Evolutionary conservation across 2,329 filamentous ascomycete species (phyloP).

Genomic region (Coleophoma eucalyptorum): DNA sequence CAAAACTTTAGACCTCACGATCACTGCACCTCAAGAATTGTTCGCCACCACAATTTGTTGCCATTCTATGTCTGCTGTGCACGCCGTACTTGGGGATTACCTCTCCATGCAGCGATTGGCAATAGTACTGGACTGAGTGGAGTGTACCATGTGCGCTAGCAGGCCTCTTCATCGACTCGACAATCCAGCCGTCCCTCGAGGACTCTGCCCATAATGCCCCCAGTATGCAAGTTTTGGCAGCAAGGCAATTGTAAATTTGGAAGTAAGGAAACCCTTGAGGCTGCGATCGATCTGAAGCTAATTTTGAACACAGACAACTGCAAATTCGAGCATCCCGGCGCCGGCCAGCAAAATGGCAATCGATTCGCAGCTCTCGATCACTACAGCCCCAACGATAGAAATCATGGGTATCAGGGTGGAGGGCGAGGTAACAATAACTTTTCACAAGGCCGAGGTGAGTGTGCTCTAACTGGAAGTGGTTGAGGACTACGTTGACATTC

Average conservation of each 20-base stretch:
- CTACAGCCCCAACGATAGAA: conserved; percentile 11
- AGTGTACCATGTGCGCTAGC: too few relatives aligned
- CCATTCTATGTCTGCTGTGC: too few relatives aligned
- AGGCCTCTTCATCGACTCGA: too few relatives aligned
- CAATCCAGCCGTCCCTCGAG: too few relatives aligned
- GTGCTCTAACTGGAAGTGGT: background rate
- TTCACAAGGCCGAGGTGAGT: conserved; percentile 11
- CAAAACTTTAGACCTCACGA: too few relatives aligned
- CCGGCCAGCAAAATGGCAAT: conserved; percentile 26
- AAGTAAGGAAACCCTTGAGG: conserved; percentile 13
- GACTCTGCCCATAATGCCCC: background rate
- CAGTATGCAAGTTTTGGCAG: conserved; percentile 57
- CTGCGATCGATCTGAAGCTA: background rate
- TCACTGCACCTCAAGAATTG: too few relatives aligned
- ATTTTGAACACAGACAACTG: conserved; percentile 44
- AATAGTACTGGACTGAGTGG: too few relatives aligned
- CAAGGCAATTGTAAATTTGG: conserved; percentile 58
- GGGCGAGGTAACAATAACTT: background rate
- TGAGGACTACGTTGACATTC: conserved; percentile 4
- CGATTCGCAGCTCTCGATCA: conserved; percentile 26
- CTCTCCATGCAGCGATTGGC: too few relatives aligned
- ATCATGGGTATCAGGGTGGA: conserved; percentile 10
- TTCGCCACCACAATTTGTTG: too few relatives aligned
- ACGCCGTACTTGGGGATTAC: too few relatives aligned
- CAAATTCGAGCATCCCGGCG: conserved; percentile 52